A percentile compares a stretch with the other conserved stretches of the same genome.
Conservation (phyloP, 1,284 basidiomycete genomes). For the Trametes hirsuta region DNA sequence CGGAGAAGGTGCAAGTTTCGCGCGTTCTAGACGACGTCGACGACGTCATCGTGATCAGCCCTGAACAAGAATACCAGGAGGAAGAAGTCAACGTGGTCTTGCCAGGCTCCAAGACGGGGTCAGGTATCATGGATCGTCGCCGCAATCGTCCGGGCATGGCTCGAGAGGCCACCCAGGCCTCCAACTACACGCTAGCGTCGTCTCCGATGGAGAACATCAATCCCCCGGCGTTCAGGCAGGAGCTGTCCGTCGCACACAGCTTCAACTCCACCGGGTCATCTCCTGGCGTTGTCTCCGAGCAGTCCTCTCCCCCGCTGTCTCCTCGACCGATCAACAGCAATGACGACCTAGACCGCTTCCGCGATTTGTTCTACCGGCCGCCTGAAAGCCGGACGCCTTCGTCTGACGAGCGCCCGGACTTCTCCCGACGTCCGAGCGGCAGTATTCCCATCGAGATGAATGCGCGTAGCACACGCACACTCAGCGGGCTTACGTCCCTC, state of each 20-base stretch:
- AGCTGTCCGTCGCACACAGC: conserved; percentile 11
- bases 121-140: background rate
- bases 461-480: conserved; percentile 32
- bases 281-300: conserved; percentile 44
- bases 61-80: conserved; percentile 3
- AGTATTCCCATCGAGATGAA: conserved; percentile 33
- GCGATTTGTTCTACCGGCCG: conserved; percentile 70
- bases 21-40: conserved; percentile 15
- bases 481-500: conserved; percentile 63
- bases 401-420: conserved; percentile 25
- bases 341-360: conserved; percentile 70
- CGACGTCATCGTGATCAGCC: conserved; percentile 18
- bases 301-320: conserved; percentile 41
- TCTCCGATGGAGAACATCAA: conserved; percentile 32
- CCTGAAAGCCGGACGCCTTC: conserved; percentile 21
- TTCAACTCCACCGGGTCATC: conserved; percentile 36
- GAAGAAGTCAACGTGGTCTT: conserved; percentile 9
- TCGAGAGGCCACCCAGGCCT: conserved; percentile 18
- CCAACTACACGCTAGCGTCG: conserved; percentile 33
- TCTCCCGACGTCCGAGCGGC: conserved; percentile 29
- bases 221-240: conserved; percentile 32
- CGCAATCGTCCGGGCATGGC: conserved; percentile 1
- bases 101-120: background rate
- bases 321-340: conserved; percentile 48
- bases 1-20: conserved; percentile 8